Evolutionary conservation across 192 early-diverging fungal genomes (phyloP).

Genomic region (Rhizoclosmatium globosum): DNA sequence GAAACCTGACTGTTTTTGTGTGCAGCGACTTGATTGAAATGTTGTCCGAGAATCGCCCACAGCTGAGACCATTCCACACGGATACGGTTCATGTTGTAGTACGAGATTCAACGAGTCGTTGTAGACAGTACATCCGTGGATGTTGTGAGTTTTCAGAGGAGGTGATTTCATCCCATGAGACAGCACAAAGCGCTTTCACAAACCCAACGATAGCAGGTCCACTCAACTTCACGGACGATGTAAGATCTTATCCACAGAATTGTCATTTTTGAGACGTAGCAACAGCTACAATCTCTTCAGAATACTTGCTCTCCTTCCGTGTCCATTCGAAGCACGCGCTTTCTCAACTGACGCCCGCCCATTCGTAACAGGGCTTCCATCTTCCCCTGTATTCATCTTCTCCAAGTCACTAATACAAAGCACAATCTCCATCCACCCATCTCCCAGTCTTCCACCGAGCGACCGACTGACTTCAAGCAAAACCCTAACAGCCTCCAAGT

Average conservation of each 20-base stretch:
- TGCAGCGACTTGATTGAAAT: conserved; percentile 88
- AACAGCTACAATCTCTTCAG: conserved; percentile 58
- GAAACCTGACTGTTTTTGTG: conserved; percentile 85
- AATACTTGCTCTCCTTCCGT: conserved; percentile 17
- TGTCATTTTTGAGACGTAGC: conserved; percentile 75
- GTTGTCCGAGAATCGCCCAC: conserved; percentile 74
- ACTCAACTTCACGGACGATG: conserved; percentile 77
- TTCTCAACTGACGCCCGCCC: not conserved
- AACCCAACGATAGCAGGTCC: conserved; percentile 90
- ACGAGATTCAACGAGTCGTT: conserved; percentile 93
- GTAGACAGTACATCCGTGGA: conserved; percentile 78
- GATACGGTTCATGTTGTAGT: conserved; percentile 99
- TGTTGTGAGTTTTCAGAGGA: conserved; percentile 53
- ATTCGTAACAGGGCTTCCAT: not conserved
- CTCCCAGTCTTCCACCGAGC: conserved; percentile 57
- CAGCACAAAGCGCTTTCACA: conserved; percentile 83
- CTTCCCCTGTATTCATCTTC: conserved; percentile 77
- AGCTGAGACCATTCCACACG: conserved; percentile 95
- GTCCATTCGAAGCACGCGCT: not conserved
- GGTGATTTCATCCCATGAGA: conserved; percentile 90
- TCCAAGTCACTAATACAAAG: conserved; percentile 89
- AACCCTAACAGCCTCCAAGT: conserved; percentile 89
- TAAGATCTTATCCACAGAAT: conserved; percentile 90
- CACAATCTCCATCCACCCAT: conserved; percentile 86
- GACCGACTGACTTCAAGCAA: conserved; percentile 77